phyloP scores from a whole-genome alignment of 1,284 basidiomycete genomes.

The Coniferiporia sulphurascens region DNA sequence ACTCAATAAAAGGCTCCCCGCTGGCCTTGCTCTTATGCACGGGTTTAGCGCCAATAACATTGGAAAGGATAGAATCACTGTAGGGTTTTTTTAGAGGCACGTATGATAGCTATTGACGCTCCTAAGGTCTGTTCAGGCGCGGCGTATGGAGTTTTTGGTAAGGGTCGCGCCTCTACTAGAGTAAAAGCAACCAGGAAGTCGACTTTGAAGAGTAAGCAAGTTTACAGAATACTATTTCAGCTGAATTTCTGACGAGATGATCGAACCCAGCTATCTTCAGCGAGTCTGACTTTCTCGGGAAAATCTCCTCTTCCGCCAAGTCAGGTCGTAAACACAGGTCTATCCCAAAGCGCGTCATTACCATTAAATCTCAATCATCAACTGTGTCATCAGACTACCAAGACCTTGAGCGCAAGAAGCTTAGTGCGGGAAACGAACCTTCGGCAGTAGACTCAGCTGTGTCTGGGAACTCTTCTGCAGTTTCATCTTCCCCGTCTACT shows the following conservation, averaged over 20 bases:
- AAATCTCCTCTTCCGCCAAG: constrained; percentile 13
- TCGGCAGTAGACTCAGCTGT: background rate
- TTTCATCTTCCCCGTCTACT: background rate
- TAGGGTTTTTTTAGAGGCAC: constrained; percentile 28
- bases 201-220: background rate
- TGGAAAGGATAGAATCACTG: constrained; percentile 65
- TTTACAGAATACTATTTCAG: background rate
- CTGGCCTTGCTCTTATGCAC: constrained; percentile 66
- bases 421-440: background rate
- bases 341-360: background rate
- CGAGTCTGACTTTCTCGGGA: constrained; percentile 47
- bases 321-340: background rate
- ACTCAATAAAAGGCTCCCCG: constrained; percentile 35
- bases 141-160: constrained; percentile 60
- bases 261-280: constrained; percentile 36
- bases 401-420: background rate
- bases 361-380: background rate
- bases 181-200: constrained; percentile 26
- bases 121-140: constrained; percentile 23
- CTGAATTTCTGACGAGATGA: constrained; percentile 8
- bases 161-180: constrained; percentile 61
- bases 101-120: constrained; percentile 27
- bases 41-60: constrained; percentile 69
- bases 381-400: background rate
- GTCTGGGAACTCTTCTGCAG: background rate